These are phyloP conservation scores for Penicillium ochrochloron DNA, from an alignment of 495 filamentous ascomycete genomes.

Conservation along the genomic window DNA sequence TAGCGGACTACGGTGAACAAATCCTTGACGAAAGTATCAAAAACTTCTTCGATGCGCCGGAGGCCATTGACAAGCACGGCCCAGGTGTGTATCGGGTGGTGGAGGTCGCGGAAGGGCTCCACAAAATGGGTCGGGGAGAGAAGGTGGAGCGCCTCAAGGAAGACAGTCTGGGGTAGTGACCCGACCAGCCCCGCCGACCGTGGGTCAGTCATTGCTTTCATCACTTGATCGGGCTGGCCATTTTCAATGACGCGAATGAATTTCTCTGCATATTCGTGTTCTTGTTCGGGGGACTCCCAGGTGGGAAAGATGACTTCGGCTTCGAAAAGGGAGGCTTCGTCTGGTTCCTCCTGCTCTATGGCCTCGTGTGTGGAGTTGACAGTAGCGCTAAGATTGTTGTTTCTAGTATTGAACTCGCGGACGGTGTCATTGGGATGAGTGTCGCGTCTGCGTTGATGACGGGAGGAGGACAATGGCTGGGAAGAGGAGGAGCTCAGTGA, in stretches of 20 bases:
- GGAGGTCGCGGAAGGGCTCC: slow-evolving; percentile 53
- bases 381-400: slow-evolving; percentile 6
- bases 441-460: not conserved
- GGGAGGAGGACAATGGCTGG: slow-evolving; percentile 3
- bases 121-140: slow-evolving; percentile 51
- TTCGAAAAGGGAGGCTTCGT: not conserved
- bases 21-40: slow-evolving; percentile 45
- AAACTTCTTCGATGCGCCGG: slow-evolving; percentile 35
- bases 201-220: slow-evolving; percentile 40
- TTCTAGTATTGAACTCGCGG: slow-evolving; percentile 8
- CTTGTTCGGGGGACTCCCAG: slow-evolving; percentile 18
- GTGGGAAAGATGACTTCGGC: not conserved
- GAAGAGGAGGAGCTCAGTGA: not conserved
- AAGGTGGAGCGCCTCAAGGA: slow-evolving; percentile 43
- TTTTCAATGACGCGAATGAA: slow-evolving; percentile 39
- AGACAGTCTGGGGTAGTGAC: slow-evolving; percentile 38
- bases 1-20: slow-evolving; percentile 44
- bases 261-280: slow-evolving; percentile 19
- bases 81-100: slow-evolving; percentile 51
- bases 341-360: slow-evolving; percentile 8
- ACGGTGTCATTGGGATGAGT: not conserved
- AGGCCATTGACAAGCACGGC: slow-evolving; percentile 34
- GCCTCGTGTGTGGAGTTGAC: slow-evolving; percentile 3
- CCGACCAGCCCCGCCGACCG: slow-evolving; percentile 39
- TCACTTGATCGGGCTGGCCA: slow-evolving; percentile 46